Conservation (phyloP, 306 rosid genomes). For the Gastrolobium villosum region DNA sequence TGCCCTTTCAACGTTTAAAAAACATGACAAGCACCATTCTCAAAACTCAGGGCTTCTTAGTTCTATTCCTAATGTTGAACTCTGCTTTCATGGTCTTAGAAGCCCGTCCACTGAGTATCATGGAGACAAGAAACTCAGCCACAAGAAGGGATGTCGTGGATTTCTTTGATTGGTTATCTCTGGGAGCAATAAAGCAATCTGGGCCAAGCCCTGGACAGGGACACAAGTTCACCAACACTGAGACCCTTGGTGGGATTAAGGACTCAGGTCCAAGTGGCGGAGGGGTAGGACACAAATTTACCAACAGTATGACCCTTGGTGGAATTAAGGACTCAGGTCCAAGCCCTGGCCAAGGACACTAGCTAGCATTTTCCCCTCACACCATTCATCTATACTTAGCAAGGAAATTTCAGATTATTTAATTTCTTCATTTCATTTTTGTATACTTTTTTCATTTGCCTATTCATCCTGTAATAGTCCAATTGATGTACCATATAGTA, state of each 20-base stretch:
- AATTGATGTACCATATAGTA: background rate
- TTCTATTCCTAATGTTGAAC: constrained; percentile 46
- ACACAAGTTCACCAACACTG: constrained; percentile 39
- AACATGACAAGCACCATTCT: constrained; percentile 26
- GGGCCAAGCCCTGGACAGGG: constrained; percentile 47
- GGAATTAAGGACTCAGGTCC: constrained; percentile 46
- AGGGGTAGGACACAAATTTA: constrained; percentile 49
- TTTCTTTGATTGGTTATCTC: constrained; percentile 62
- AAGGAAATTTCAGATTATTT: constrained; percentile 23
- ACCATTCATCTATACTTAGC: background rate
- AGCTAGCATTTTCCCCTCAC: background rate
- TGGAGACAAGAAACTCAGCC: constrained; percentile 28
- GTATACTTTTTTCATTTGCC: background rate
- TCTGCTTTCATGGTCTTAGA: constrained; percentile 41
- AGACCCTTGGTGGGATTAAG: constrained; percentile 49
- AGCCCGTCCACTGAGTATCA: constrained; percentile 62
- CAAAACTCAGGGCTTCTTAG: constrained; percentile 30
- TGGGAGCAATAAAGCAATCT: constrained; percentile 56
- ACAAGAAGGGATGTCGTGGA: constrained; percentile 34
- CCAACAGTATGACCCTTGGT: constrained; percentile 33
- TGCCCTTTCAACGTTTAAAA: background rate
- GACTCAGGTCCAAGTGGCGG: constrained; percentile 57
- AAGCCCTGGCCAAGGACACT: constrained; percentile 45
- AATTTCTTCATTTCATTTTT: constrained; percentile 35
- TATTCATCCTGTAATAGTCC: constrained; percentile 15